These are phyloP conservation scores for Ophiostoma novo-ulmi DNA, from an alignment of 2,329 filamentous ascomycete genomes.

Conservation along the genomic window DNA sequence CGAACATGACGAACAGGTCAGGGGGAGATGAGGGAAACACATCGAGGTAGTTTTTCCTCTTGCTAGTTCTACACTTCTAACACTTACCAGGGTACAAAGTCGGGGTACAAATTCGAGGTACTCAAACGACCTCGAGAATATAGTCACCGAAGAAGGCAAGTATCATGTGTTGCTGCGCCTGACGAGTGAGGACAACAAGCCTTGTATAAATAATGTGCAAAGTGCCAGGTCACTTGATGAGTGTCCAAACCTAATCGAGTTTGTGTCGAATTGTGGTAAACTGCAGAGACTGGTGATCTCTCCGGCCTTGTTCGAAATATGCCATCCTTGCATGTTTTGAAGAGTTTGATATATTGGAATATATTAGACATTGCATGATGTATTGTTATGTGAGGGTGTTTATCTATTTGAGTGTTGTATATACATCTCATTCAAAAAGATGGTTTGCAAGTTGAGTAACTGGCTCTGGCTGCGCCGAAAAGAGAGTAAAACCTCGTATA, in stretches of 20 bases:
- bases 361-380: neutral
- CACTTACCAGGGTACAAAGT: neutral
- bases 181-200: neutral
- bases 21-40: constrained; percentile 4
- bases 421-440: neutral
- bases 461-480: neutral
- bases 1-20: neutral
- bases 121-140: neutral
- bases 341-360: neutral
- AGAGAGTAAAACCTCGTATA: neutral
- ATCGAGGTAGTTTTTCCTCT: constrained; percentile 5
- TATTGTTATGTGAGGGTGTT: neutral
- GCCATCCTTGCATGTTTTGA: neutral
- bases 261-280: neutral
- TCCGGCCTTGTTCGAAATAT: neutral
- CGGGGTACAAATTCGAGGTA: neutral
- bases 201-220: neutral
- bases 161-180: neutral
- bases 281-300: neutral
- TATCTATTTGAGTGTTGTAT: too few relatives aligned
- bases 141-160: neutral
- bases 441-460: neutral
- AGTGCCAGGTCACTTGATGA: neutral
- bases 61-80: neutral
- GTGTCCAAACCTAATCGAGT: too few relatives aligned